Base-by-base conservation (phyloP, 2,329 filamentous ascomycete species). In the Escovopsis sp. region DNA sequence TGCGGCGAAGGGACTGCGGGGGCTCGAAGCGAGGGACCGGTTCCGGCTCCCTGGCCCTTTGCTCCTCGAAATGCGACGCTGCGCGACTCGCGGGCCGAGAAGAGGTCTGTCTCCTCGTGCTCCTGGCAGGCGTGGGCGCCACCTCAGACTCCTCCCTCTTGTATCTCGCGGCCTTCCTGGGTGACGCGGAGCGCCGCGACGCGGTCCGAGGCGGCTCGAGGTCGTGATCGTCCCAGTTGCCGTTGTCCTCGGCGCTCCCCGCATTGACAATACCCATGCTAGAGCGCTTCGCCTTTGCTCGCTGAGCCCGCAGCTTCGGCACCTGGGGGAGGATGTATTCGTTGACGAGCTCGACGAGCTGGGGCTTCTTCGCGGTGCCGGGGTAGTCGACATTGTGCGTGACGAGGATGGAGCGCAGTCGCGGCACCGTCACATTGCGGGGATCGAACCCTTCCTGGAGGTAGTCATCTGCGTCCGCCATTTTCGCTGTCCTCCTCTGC, bases 381-480 rank as follows among this genome's bases (percentile, higher is more conserved):
- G 88, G 82, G 58, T 94, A 96, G 33, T 77, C 66, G 55, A 96
- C 69, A 58, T 87, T 83, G 65, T 98, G 85, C 50, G 79, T 82
- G 55, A 96, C 84, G 45, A 98, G 77, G 50, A 96, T 93, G 39
- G 84, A 89, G 54, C 91, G 85, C 53, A 98, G 70, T 38, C 83
- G 82, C 26, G 91, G 87, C 40, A 96, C 79, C 1, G 87, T 96
- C 49, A 96, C 75, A 49, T 74, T 77, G 56, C 73, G 72, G 18
- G 91, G 79, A 59, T 98, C 86, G 59, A 95, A 96, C 53, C 76
- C 85, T 43, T 85, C 74, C 56, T 88, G 78, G 30, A 96, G 79
- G 59, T 96, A 98, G 51, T 86, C 83, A 51, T 88, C 84, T 49
- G 76, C 67, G 54, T 81, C 77, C 26, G 73, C 72, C 76, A 80